Base-by-base conservation (phyloP, 345 rosid species). In the Arabis alpina region DNA sequence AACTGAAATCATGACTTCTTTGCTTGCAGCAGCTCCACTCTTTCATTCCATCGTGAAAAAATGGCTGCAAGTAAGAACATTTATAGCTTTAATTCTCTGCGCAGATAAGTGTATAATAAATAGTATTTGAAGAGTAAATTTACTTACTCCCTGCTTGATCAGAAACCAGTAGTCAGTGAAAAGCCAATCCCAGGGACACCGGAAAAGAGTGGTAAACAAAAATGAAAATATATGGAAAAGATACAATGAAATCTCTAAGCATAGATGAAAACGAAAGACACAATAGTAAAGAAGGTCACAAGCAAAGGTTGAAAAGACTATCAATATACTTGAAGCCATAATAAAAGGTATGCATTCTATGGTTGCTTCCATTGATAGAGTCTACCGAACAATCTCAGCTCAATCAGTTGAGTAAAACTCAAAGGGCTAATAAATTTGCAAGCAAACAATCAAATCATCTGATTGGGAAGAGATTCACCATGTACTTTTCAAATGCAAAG, bases 1-100 rank as follows among this genome's bases (percentile, higher is more conserved):
- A 79, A 61, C 78, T 83, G 67, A 94, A 94, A 82, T 94, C 97
- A 72, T 94, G 96, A 68, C 98, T 94, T 82, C 85, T 81, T 76
- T 88, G 88, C 82, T 91, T 94, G 87, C 97, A 94, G 81, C 99
- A 94, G 66, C 99, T 89, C 99, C 99, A 91, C 68, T 91, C 97
- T 83, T 88, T 94, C 87, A 81, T 91, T 71, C 98, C 99, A 59
- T 94, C 98, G 49, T 87, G 96, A 76, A 94, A 94, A 74, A 82
- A 67, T 34, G 99, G 99, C 96, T 91, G 77, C 70, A 82, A 41
- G 80, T 66, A 28, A 36, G 40, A 41, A 50, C 10, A 52, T 64
- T 12, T 50, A 8, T 52, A 71, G 41, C 69, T 61, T 44, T 54
- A 54, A 51, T 19, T 19, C 59, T 54, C 60, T 5, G 45, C 37